These are phyloP conservation scores for Nothomitra cinnamomea DNA, from an alignment of 2,329 filamentous ascomycete species.

Conservation along the genomic window DNA sequence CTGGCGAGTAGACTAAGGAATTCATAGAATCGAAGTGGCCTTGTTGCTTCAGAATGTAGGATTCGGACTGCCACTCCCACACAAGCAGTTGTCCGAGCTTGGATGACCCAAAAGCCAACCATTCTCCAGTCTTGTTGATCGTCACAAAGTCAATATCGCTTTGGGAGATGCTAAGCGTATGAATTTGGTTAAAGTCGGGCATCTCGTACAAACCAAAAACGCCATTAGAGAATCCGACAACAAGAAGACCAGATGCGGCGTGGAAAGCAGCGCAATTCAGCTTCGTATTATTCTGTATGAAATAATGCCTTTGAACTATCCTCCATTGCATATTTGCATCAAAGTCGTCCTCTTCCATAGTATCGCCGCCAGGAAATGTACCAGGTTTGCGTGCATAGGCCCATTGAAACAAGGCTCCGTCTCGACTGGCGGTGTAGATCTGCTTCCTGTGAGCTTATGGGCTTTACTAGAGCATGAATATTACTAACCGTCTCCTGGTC, in stretches of 20 bases:
- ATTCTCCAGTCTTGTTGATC: conserved; percentile 87
- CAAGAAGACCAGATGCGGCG: conserved; percentile 71
- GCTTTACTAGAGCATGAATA: not conserved
- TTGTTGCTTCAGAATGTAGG: conserved; percentile 95
- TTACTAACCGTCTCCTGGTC: conserved; percentile 59
- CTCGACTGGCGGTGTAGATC: conserved; percentile 92
- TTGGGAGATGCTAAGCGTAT: conserved; percentile 85
- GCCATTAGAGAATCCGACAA: conserved; percentile 89
- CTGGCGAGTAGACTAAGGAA: conserved; percentile 77
- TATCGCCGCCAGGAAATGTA: conserved; percentile 30
- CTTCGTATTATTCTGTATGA: conserved; percentile 77
- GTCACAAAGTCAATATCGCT: conserved; percentile 91
- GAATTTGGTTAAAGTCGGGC: conserved; percentile 89
- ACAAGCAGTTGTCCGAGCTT: conserved; percentile 91
- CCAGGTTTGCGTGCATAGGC: conserved; percentile 52
- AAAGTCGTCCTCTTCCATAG: conserved; percentile 43
- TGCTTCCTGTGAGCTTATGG: conserved; percentile 11
- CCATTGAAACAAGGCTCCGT: conserved; percentile 94
- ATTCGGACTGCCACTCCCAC: conserved; percentile 99
- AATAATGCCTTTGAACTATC: conserved; percentile 81
- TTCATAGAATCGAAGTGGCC: conserved; percentile 96
- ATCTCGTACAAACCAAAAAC: conserved; percentile 90
- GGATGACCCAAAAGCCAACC: conserved; percentile 91
- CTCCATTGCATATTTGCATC: conserved; percentile 68
- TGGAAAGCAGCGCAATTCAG: conserved; percentile 88